Conservation (phyloP, 2,329 filamentous ascomycete species). For the Acephala macrosclerotiorum region DNA sequence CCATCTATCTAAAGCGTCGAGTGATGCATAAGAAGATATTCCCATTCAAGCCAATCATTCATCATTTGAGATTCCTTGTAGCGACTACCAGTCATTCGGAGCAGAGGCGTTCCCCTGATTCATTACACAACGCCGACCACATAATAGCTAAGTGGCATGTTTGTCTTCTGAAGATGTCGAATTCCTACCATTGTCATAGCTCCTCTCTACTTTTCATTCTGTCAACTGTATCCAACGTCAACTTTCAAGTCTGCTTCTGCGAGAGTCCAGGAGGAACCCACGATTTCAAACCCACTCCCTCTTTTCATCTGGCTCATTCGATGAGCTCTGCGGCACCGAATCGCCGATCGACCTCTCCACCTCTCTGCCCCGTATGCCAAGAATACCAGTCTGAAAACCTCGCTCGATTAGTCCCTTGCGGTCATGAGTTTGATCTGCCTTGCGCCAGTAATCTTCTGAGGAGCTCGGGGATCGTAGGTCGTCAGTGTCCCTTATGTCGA, state of each 20-base stretch:
- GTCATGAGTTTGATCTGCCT: constrained; percentile 16
- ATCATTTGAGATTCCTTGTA: no score
- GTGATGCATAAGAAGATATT: neutral
- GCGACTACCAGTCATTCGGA: neutral
- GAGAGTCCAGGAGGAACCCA: no score
- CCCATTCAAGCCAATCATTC: neutral
- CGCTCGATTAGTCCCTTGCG: constrained; percentile 11
- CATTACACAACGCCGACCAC: neutral
- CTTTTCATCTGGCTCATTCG: no score
- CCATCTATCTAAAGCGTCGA: neutral
- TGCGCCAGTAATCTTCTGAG: constrained; percentile 6
- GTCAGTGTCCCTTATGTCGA: constrained; percentile 14
- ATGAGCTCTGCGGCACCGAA: neutral
- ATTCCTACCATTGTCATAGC: neutral
- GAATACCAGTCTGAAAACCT: constrained; percentile 5
- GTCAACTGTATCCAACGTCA: neutral
- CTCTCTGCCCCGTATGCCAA: constrained; percentile 3
- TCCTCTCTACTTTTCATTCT: neutral
- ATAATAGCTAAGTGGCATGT: neutral
- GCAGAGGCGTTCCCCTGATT: neutral
- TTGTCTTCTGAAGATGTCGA: neutral
- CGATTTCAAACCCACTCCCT: no score
- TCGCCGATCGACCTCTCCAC: neutral
- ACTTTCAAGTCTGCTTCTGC: no score
- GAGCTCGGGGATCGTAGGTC: neutral